Evolutionary conservation across 768 basidiomycete species (phyloP).

Genomic region (Termitomyces sp.): DNA sequence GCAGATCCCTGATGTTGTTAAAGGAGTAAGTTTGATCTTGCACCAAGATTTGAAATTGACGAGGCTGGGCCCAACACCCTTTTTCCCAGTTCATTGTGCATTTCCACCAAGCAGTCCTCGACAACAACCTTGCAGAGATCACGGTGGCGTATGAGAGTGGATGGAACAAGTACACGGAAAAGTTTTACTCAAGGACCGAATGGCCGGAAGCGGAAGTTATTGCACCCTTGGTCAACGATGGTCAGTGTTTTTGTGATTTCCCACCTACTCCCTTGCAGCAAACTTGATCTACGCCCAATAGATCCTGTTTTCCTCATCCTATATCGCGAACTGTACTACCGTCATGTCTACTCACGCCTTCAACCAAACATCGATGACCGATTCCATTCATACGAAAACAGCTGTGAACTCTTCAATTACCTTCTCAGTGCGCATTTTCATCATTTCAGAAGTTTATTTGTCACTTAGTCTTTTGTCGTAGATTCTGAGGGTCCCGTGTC

Average conservation of each 20-base stretch:
- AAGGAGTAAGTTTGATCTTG: slow-evolving; percentile 53
- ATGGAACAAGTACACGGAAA: slow-evolving; percentile 96
- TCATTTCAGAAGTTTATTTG: not conserved
- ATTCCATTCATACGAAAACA: slow-evolving; percentile 96
- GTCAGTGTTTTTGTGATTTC: slow-evolving; percentile 31
- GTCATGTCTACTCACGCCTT: slow-evolving; percentile 93
- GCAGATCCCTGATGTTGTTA: slow-evolving; percentile 84
- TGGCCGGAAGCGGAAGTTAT: slow-evolving; percentile 98
- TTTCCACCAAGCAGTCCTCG: slow-evolving; percentile 88
- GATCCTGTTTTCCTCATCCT: slow-evolving; percentile 95
- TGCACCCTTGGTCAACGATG: slow-evolving; percentile 90
- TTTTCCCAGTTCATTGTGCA: slow-evolving; percentile 79
- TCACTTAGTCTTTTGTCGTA: slow-evolving; percentile 20
- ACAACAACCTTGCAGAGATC: slow-evolving; percentile 89
- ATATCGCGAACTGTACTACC: slow-evolving; percentile 93
- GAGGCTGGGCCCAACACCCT: slow-evolving; percentile 1
- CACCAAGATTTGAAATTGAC: not conserved
- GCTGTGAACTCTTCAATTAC: slow-evolving; percentile 97
- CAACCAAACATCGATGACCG: slow-evolving; percentile 96
- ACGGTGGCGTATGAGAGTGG: slow-evolving; percentile 93
- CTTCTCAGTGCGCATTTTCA: slow-evolving; percentile 66
- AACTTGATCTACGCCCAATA: slow-evolving; percentile 18
- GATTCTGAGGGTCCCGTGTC: slow-evolving; percentile 92
- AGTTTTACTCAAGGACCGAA: slow-evolving; percentile 89
- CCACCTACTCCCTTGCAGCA: not conserved